phyloP scores from a whole-genome alignment of 352 stramenopile genomes.

The Pythium sp. region DNA sequence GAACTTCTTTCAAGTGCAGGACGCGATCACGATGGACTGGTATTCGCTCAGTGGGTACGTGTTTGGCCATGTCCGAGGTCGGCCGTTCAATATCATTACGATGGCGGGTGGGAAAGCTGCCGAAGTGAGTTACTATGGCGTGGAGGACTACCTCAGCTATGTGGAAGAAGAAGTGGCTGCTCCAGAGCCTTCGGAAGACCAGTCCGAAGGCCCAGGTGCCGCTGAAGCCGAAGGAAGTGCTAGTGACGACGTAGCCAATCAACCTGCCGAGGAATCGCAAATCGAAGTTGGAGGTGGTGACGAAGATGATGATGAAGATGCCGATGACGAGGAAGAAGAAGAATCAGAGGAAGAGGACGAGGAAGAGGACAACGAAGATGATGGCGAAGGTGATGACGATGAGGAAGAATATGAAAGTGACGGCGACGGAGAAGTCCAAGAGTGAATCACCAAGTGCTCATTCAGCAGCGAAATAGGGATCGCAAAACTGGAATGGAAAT shows the following conservation, averaged over 20 bases:
- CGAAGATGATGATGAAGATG: neutral
- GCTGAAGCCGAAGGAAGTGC: conserved; percentile 4
- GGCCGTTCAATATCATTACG: conserved; percentile 31
- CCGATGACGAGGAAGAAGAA: conserved; percentile 12
- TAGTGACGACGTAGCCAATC: neutral
- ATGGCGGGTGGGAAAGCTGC: conserved; percentile 22
- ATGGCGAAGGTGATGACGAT: conserved; percentile 20
- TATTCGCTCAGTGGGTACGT: conserved; percentile 68
- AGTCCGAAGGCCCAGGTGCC: neutral
- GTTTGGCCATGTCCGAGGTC: conserved; percentile 47
- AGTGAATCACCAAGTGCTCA: neutral
- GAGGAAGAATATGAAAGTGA: conserved; percentile 28
- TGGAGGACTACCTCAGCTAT: conserved; percentile 67
- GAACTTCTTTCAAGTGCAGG: conserved; percentile 65
- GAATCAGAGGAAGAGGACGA: conserved; percentile 14
- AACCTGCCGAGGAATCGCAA: conserved; percentile 4
- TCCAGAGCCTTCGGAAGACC: neutral
- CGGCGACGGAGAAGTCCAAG: conserved; percentile 15
- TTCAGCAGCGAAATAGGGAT: too few relatives aligned
- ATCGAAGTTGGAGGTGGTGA: conserved; percentile 5
- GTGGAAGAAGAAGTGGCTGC: conserved; percentile 35
- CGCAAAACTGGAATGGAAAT: too few relatives aligned
- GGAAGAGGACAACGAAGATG: conserved; percentile 9
- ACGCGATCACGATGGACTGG: conserved; percentile 52
- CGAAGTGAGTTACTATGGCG: conserved; percentile 41